Percentiles rank a stretch among this genome's conserved stretches.
phyloP scores from a whole-genome alignment of 108 stramenopile species.

The Schizochytrium sp. region DNA sequence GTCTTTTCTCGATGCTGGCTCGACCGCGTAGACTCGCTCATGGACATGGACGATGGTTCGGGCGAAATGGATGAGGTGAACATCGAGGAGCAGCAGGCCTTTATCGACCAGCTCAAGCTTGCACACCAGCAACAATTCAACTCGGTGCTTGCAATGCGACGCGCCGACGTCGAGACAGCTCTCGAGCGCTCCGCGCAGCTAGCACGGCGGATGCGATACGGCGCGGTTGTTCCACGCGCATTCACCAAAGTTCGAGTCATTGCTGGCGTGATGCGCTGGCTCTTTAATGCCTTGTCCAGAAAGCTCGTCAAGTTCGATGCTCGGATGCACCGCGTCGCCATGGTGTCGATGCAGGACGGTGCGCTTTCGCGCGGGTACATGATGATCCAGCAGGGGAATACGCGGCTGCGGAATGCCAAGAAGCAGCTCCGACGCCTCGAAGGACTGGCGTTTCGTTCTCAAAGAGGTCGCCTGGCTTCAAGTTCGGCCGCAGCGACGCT shows the following conservation, averaged over 20 bases:
- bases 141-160: constrained; percentile 2
- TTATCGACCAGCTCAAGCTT: neutral
- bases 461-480: no score
- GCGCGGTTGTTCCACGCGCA: neutral
- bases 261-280: neutral
- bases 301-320: neutral
- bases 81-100: neutral
- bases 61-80: neutral
- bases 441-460: neutral
- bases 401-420: neutral
- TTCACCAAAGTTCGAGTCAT: neutral
- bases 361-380: neutral
- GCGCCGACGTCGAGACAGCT: neutral
- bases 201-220: neutral
- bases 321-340: neutral
- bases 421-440: neutral
- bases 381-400: constrained; percentile 16
- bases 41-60: neutral
- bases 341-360: neutral
- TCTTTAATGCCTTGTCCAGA: neutral
- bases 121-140: neutral
- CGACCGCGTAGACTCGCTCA: neutral
- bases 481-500: neutral
- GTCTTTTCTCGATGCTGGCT: constrained; percentile 12
- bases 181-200: neutral